These are phyloP conservation scores for Amanita exitialis DNA, from an alignment of 768 basidiomycete species.

Conservation along the genomic window DNA sequence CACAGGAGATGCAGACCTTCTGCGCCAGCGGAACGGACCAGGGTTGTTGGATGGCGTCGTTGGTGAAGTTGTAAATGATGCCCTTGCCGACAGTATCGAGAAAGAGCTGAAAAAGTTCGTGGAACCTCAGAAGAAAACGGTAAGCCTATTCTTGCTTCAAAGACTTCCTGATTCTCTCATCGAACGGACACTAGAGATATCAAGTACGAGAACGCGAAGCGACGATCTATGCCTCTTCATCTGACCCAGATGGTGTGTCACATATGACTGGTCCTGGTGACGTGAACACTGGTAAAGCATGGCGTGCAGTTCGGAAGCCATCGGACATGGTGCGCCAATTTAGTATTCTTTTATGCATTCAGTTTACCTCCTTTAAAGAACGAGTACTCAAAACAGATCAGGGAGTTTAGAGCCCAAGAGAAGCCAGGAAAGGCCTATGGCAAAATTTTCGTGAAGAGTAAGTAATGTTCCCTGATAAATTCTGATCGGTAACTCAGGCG, in stretches of 20 bases:
- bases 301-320: slow-evolving; percentile 80
- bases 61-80: slow-evolving; percentile 29
- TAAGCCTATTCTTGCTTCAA: slow-evolving; percentile 17
- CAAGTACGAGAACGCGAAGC: slow-evolving; percentile 67
- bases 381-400: slow-evolving; percentile 88
- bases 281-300: slow-evolving; percentile 72
- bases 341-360: slow-evolving; percentile 3
- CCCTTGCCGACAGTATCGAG: slow-evolving; percentile 61
- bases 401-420: slow-evolving; percentile 68
- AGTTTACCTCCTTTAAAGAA: slow-evolving; percentile 40
- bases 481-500: slow-evolving; percentile 8
- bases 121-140: slow-evolving; percentile 34
- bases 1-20: slow-evolving; percentile 59
- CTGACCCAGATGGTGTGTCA: slow-evolving; percentile 57
- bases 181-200: slow-evolving; percentile 47
- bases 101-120: slow-evolving; percentile 60
- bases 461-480: slow-evolving; percentile 10
- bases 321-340: slow-evolving; percentile 76
- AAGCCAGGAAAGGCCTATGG: slow-evolving; percentile 75
- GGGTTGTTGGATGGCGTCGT: slow-evolving; percentile 29
- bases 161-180: not conserved
- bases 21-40: slow-evolving; percentile 23
- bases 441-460: slow-evolving; percentile 92
- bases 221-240: slow-evolving; percentile 75
- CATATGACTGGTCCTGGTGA: slow-evolving; percentile 74